Percentiles rank a stretch among this genome's conserved stretches.
phyloP scores from a whole-genome alignment of 345 rosid species.

The Murraya paniculata region DNA sequence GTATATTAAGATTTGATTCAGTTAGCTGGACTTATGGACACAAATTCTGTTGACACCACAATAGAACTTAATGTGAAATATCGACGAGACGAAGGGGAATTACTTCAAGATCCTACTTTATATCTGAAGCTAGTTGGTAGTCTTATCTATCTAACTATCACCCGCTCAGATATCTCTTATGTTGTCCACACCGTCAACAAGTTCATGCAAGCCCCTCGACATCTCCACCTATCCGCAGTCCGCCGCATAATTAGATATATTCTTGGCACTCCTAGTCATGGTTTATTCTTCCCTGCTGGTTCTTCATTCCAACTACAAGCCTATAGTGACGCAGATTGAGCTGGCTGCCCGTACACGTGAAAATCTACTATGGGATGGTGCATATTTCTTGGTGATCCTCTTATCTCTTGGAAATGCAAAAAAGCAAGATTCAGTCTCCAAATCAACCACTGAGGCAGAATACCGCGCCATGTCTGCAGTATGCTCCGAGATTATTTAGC shows the following conservation, averaged over 20 bases:
- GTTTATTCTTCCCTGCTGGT: neutral
- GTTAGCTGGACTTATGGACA: neutral
- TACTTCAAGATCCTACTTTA: neutral
- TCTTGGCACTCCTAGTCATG: neutral
- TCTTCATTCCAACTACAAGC: neutral
- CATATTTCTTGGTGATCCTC: neutral
- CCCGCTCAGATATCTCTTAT: neutral
- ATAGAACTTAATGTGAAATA: constrained; percentile 3
- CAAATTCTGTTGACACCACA: neutral
- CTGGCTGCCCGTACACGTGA: neutral
- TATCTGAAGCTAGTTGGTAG: neutral
- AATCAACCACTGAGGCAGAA: neutral
- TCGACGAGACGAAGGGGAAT: neutral
- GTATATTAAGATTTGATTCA: neutral
- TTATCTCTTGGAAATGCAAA: constrained; percentile 4
- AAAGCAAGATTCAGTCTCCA: neutral
- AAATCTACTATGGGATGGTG: neutral
- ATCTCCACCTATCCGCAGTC: neutral
- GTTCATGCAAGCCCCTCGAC: neutral
- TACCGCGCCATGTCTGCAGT: neutral
- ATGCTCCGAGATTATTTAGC: neutral
- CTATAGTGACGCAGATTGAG: neutral
- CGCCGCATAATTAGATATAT: neutral
- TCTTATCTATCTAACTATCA: neutral
- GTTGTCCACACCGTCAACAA: neutral